A percentile compares a stretch with the other conserved stretches of the same genome.
Conservation (phyloP, 2,329 filamentous ascomycete genomes). For the Stagonosporopsis tanaceti region DNA sequence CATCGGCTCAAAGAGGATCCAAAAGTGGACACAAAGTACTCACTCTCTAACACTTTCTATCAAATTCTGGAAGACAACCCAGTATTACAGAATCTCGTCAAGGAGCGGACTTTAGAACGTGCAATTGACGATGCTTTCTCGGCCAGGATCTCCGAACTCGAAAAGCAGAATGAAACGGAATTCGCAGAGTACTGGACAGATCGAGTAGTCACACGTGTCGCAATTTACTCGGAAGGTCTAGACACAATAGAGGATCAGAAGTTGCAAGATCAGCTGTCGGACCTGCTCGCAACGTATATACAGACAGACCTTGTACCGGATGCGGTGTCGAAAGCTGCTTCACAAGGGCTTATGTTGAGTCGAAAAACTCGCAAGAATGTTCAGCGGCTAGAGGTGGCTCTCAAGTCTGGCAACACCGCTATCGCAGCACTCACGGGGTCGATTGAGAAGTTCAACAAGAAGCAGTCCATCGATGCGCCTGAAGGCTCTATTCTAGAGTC, state of each 20-base stretch:
- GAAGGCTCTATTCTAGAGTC: conserved; percentile 15
- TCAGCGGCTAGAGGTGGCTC: conserved; percentile 33
- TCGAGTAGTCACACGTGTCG: conserved; percentile 35
- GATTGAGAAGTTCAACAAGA: conserved; percentile 46
- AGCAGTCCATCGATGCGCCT: conserved; percentile 36
- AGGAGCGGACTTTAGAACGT: conserved; percentile 31
- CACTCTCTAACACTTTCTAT: conserved; percentile 25
- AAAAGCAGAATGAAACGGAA: conserved; percentile 37
- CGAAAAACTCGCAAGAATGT: conserved; percentile 44
- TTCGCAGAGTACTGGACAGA: conserved; percentile 47
- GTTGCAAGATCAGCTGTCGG: conserved; percentile 44
- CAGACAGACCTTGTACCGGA: conserved; percentile 47
- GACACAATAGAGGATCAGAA: conserved; percentile 38
- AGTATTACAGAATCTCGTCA: conserved; percentile 25
- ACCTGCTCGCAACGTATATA: conserved; percentile 41
- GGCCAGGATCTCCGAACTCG: conserved; percentile 33
- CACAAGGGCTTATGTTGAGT: conserved; percentile 42
- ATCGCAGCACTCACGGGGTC: conserved; percentile 19
- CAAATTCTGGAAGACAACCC: conserved; percentile 15
- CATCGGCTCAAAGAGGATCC: conserved; percentile 27
- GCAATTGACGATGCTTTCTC: conserved; percentile 37
- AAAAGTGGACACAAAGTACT: conserved; percentile 36
- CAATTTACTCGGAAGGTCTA: conserved; percentile 39
- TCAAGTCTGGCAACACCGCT: conserved; percentile 29
- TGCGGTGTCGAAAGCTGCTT: conserved; percentile 38